Percentiles rank a stretch among this genome's conserved stretches.
phyloP scores from a whole-genome alignment of 1,139 yeast species.

The Yamadazyma sp. region DNA sequence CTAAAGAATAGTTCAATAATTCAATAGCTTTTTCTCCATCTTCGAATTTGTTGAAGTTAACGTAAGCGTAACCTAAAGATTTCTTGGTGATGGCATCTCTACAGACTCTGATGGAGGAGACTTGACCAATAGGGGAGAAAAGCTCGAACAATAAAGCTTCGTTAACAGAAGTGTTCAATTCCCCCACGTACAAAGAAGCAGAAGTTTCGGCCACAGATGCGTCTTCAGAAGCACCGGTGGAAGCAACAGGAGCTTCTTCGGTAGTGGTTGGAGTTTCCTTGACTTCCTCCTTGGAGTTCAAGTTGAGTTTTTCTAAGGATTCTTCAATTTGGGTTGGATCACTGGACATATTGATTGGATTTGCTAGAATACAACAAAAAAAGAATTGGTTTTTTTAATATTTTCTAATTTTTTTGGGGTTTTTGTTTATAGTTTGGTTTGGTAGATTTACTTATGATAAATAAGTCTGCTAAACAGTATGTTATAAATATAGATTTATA shows the following conservation, averaged over 20 bases:
- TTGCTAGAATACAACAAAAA: constrained; percentile 7
- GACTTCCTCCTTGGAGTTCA: constrained; percentile 41
- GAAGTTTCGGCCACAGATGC: constrained; percentile 49
- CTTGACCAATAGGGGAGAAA: constrained; percentile 94
- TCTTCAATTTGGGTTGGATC: constrained; percentile 48
- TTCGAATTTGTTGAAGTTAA: constrained; percentile 84
- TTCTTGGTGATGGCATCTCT: constrained; percentile 98
- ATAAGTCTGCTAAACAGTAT: constrained; percentile 3
- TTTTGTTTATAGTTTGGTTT: constrained; percentile 5
- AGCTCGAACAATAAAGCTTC: constrained; percentile 95
- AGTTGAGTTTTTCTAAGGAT: constrained; percentile 58
- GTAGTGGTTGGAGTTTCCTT: constrained; percentile 23
- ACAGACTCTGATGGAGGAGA: constrained; percentile 96
- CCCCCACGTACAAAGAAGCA: constrained; percentile 96
- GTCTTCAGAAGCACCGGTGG: constrained; percentile 23
- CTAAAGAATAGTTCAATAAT: constrained; percentile 89
- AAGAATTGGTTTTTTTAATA: constrained; percentile 8
- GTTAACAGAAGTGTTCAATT: constrained; percentile 87
- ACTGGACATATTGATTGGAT: constrained; percentile 35
- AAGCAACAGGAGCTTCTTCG: constrained; percentile 5
- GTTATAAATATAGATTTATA: constrained; percentile 4
- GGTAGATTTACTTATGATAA: constrained; percentile 1
- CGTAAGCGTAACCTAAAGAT: constrained; percentile 97
- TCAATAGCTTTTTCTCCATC: constrained; percentile 96
- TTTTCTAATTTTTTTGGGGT: constrained; percentile 13